phyloP scores from a whole-genome alignment of 306 rosid species.

The Carpinus viminea region DNA sequence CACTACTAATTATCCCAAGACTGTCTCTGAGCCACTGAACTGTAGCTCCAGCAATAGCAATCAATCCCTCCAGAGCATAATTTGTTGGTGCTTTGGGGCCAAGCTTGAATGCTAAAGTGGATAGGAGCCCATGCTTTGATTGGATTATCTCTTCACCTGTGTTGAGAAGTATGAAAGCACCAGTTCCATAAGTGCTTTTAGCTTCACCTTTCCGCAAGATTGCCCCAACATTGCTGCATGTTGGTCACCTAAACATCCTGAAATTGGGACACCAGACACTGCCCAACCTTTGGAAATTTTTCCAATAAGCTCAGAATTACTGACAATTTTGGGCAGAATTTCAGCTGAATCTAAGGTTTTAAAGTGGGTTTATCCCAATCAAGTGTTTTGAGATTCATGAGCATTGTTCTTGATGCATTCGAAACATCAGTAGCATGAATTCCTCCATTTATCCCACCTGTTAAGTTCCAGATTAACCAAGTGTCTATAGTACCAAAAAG shows the following conservation, averaged over 20 bases:
- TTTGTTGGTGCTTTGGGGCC: constrained; percentile 60
- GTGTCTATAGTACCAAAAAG: constrained; percentile 86
- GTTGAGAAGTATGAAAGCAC: constrained; percentile 87
- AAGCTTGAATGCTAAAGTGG: constrained; percentile 82
- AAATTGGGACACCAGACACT: constrained; percentile 62
- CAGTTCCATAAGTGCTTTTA: constrained; percentile 90
- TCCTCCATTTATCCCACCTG: constrained; percentile 72
- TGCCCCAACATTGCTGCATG: constrained; percentile 97
- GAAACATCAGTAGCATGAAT: constrained; percentile 84
- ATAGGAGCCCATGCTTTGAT: constrained; percentile 80
- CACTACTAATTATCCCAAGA: constrained; percentile 65
- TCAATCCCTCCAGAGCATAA: constrained; percentile 91
- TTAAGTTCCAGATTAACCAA: constrained; percentile 92
- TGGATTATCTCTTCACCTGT: constrained; percentile 61
- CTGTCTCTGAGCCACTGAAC: constrained; percentile 95
- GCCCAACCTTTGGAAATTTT: constrained; percentile 68
- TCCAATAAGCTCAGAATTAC: constrained; percentile 82
- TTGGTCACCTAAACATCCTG: constrained; percentile 94
- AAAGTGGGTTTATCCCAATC: constrained; percentile 67
- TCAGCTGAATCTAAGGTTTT: constrained; percentile 52
- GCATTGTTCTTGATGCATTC: constrained; percentile 87
- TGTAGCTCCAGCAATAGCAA: constrained; percentile 97
- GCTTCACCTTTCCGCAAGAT: constrained; percentile 81
- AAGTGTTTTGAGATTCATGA: constrained; percentile 81
- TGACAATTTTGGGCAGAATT: constrained; percentile 76